phyloP scores from a whole-genome alignment of 305 asterid genomes.

The Fraxinus xanthoxyloides region DNA sequence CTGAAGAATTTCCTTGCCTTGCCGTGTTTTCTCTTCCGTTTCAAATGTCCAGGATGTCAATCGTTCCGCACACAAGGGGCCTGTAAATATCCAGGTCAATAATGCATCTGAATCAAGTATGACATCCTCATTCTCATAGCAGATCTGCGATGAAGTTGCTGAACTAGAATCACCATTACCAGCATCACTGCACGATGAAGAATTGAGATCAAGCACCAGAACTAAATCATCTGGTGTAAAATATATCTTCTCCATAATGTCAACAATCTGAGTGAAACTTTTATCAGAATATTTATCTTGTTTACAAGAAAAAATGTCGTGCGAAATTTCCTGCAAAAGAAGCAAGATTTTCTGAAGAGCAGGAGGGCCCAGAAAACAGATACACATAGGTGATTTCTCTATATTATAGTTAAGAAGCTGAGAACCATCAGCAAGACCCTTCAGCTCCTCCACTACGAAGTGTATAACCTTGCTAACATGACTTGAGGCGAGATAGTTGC shows the following conservation, averaged over 20 bases:
- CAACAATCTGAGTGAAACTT: conserved; percentile 40
- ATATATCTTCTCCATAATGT: conserved; percentile 58
- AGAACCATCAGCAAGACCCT: conserved; percentile 65
- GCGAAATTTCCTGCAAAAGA: conserved; percentile 72
- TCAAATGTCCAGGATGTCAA: conserved; percentile 58
- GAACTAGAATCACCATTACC: conserved; percentile 31
- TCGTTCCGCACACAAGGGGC: conserved; percentile 69
- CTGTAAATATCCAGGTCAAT: conserved; percentile 82
- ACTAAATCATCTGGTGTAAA: conserved; percentile 62
- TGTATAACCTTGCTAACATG: conserved; percentile 85
- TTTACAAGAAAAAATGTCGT: conserved; percentile 77
- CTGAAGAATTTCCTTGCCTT: conserved; percentile 68
- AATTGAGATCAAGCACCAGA: conserved; percentile 54
- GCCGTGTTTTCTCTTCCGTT: conserved; percentile 70
- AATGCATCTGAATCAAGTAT: conserved; percentile 70
- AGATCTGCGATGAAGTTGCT: conserved; percentile 35
- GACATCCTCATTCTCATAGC: conserved; percentile 44
- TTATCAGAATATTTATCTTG: conserved; percentile 65
- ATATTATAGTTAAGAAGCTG: conserved; percentile 59
- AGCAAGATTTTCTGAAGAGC: conserved; percentile 74
- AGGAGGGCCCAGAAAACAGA: conserved; percentile 73
- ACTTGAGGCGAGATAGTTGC: conserved; percentile 73
- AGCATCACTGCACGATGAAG: conserved; percentile 33
- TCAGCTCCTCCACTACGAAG: conserved; percentile 83
- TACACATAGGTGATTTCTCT: conserved; percentile 71